A percentile compares a stretch with the other conserved stretches of the same genome.
Evolutionary conservation across 108 stramenopile genomes (phyloP).

Genomic region (Fistulifera pelliculosa): DNA sequence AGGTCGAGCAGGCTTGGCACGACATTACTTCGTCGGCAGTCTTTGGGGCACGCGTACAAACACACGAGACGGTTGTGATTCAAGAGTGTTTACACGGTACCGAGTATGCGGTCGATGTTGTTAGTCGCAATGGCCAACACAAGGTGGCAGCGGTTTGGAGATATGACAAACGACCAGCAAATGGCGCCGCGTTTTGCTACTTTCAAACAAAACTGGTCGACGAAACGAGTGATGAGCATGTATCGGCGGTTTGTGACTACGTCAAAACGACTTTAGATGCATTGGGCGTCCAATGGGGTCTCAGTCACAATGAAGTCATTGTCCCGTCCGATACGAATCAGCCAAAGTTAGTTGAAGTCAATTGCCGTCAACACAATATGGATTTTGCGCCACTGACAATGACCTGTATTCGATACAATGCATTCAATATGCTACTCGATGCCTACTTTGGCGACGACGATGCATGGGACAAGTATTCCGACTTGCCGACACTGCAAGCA

Average conservation of each 20-base stretch:
- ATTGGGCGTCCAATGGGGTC: constrained; percentile 57
- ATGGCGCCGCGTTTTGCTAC: constrained; percentile 82
- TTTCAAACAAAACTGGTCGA: constrained; percentile 75
- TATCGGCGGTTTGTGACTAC: constrained; percentile 43
- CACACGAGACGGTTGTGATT: constrained; percentile 70
- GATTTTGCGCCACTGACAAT: constrained; percentile 70
- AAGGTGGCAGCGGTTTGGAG: constrained; percentile 93
- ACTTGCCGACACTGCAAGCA: constrained; percentile 36
- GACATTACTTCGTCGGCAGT: constrained; percentile 65
- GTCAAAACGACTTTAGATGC: constrained; percentile 45
- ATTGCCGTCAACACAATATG: constrained; percentile 84
- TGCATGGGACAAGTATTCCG: constrained; percentile 20
- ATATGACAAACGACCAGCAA: constrained; percentile 89
- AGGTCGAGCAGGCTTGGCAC: constrained; percentile 62
- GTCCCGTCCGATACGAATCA: constrained; percentile 26
- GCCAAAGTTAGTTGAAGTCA: constrained; percentile 74
- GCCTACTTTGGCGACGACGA: constrained; percentile 53
- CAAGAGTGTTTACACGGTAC: constrained; percentile 71
- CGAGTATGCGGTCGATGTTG: constrained; percentile 91
- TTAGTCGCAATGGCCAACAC: constrained; percentile 77
- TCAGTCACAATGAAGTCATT: constrained; percentile 74
- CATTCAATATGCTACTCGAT: constrained; percentile 59
- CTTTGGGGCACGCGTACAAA: constrained; percentile 51
- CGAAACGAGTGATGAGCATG: constrained; percentile 18
- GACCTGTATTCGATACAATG: constrained; percentile 77